Evolutionary conservation across 2,329 filamentous ascomycete genomes (phyloP).

Genomic region (Botrytis sinoallii): DNA sequence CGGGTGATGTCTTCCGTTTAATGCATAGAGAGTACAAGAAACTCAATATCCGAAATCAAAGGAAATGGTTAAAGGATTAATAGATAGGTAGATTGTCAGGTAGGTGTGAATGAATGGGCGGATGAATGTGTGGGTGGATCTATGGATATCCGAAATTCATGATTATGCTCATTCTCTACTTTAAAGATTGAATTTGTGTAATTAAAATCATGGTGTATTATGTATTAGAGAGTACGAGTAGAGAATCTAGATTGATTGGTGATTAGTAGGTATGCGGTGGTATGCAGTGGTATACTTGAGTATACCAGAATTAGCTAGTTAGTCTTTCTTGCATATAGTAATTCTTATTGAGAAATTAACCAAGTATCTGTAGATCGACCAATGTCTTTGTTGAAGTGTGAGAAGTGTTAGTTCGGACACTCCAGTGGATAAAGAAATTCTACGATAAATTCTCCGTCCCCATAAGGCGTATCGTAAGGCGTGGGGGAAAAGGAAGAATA

Average conservation of each 20-base stretch:
- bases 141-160: not conserved
- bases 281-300: not conserved
- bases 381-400: not conserved
- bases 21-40: not conserved
- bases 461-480: not conserved
- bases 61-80: not conserved
- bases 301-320: not conserved
- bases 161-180: not conserved
- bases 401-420: not conserved
- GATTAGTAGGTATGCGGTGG: not conserved
- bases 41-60: not conserved
- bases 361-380: not conserved
- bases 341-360: not conserved
- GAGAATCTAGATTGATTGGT: not conserved
- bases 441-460: not conserved
- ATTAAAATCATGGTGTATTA: not conserved
- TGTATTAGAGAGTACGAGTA: not conserved
- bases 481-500: not conserved
- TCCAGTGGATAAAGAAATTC: not conserved
- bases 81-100: not conserved
- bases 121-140: not conserved
- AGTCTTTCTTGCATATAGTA: not conserved
- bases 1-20: not conserved
- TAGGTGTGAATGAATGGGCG: not conserved
- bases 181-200: not conserved